A percentile compares a stretch with the other conserved stretches of the same genome.
Evolutionary conservation across 139 green algal species (phyloP).

Genomic region (Marvania coccoides): DNA sequence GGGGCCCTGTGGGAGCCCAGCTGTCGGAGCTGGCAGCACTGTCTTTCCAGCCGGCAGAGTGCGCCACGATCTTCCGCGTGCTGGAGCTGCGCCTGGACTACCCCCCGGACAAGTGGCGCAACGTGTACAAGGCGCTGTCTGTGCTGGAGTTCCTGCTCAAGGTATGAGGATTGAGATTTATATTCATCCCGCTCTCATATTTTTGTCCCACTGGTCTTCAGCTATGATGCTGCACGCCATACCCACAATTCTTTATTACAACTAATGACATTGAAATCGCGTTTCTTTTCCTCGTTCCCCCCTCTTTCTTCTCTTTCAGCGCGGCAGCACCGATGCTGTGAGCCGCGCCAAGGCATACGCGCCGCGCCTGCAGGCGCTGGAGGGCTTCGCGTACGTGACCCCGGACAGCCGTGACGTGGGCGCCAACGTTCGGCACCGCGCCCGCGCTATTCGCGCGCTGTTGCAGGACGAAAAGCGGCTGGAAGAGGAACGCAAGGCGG

Average conservation of each 20-base stretch:
- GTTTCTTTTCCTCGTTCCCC: too few relatives aligned
- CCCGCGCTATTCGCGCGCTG: constrained; percentile 44
- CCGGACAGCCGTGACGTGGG: constrained; percentile 63
- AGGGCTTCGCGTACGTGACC: constrained; percentile 61
- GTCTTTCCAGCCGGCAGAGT: constrained; percentile 35
- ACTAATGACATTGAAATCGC: too few relatives aligned
- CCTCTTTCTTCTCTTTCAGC: too few relatives aligned
- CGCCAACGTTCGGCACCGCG: constrained; percentile 76
- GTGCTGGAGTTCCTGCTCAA: constrained; percentile 84
- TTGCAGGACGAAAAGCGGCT: constrained; percentile 42
- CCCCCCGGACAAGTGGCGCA: constrained; percentile 63
- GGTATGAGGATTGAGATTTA: too few relatives aligned
- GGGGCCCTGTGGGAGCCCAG: constrained; percentile 64
- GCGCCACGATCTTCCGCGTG: constrained; percentile 59
- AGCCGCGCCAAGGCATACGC: constrained; percentile 24
- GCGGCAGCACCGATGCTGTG: constrained; percentile 40
- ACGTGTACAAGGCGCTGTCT: constrained; percentile 78
- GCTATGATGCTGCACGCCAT: too few relatives aligned
- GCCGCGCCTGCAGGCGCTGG: constrained; percentile 47
- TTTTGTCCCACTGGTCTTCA: too few relatives aligned
- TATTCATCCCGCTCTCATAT: too few relatives aligned
- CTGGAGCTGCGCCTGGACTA: constrained; percentile 56
- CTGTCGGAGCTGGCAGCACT: constrained; percentile 58
- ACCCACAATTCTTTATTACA: too few relatives aligned
- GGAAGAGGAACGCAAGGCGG: constrained; percentile 30